Conservation (phyloP, 1,139 yeast genomes). For the Sugiyamaella castrensis region DNA sequence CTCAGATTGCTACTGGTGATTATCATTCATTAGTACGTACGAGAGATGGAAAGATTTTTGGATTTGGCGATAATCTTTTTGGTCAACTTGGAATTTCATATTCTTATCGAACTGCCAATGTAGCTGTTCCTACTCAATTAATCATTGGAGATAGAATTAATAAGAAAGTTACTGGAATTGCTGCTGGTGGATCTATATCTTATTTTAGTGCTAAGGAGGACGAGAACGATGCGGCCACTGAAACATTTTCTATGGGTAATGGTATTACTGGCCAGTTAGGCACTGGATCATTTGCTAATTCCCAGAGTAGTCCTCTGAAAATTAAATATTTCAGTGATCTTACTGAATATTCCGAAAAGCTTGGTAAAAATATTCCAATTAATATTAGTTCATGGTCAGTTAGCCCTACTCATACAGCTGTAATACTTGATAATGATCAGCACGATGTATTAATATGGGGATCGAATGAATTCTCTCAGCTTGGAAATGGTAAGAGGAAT, state of each 20-base stretch:
- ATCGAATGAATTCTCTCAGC: slow-evolving; percentile 74
- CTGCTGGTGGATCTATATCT: slow-evolving; percentile 69
- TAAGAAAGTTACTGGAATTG: slow-evolving; percentile 35
- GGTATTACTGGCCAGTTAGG: slow-evolving; percentile 91
- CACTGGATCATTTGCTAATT: slow-evolving; percentile 68
- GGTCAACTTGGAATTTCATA: slow-evolving; percentile 84
- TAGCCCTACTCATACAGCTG: slow-evolving; percentile 65
- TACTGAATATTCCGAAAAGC: slow-evolving; percentile 41
- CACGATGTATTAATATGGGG: slow-evolving; percentile 78
- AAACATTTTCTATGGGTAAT: slow-evolving; percentile 62
- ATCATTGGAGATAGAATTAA: slow-evolving; percentile 13
- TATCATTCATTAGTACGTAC: slow-evolving; percentile 71
- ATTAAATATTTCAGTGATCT: slow-evolving; percentile 48
- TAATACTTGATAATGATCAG: slow-evolving; percentile 45
- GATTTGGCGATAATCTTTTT: slow-evolving; percentile 78
- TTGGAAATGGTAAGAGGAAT: slow-evolving; percentile 74
- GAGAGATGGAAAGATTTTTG: slow-evolving; percentile 59
- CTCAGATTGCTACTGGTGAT: slow-evolving; percentile 67
- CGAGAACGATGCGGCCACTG: slow-evolving; percentile 14
- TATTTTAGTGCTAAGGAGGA: slow-evolving; percentile 38
- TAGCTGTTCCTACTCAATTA: slow-evolving; percentile 60
- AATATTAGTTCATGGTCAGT: slow-evolving; percentile 52
- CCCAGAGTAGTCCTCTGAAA: slow-evolving; percentile 63
- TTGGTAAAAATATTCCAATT: slow-evolving; percentile 41
- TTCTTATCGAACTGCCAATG: slow-evolving; percentile 58